Conservation (phyloP, 1,139 yeast species). For the Blastobotrys proliferans region DNA sequence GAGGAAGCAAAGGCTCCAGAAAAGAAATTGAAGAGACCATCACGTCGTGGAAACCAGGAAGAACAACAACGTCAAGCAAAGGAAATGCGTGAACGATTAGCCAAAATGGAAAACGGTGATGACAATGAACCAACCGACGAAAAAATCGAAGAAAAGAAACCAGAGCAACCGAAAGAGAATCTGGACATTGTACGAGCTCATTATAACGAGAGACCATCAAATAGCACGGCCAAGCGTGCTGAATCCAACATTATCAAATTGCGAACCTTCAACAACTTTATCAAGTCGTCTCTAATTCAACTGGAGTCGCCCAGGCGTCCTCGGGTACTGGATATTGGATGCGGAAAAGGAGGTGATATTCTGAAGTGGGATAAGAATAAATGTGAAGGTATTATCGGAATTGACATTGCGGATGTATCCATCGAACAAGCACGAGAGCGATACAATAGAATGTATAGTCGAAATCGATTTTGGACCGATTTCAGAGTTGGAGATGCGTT, state of each 20-base stretch:
- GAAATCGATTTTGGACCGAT: slow-evolving; percentile 62
- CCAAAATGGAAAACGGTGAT: slow-evolving; percentile 15
- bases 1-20: slow-evolving; percentile 14
- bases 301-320: slow-evolving; percentile 48
- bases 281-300: slow-evolving; percentile 80
- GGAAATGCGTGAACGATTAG: slow-evolving; percentile 24
- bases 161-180: slow-evolving; percentile 23
- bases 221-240: slow-evolving; percentile 56
- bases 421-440: slow-evolving; percentile 80
- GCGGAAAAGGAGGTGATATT: slow-evolving; percentile 98
- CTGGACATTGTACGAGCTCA: slow-evolving; percentile 62
- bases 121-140: neutral
- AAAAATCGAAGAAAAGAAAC: slow-evolving; percentile 14
- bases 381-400: slow-evolving; percentile 75
- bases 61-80: slow-evolving; percentile 25
- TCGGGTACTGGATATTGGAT: slow-evolving; percentile 77
- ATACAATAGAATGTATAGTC: slow-evolving; percentile 51
- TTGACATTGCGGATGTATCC: slow-evolving; percentile 88
- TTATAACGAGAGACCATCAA: slow-evolving; percentile 71
- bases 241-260: slow-evolving; percentile 81
- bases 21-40: slow-evolving; percentile 25
- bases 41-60: slow-evolving; percentile 21
- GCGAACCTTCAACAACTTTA: slow-evolving; percentile 85
- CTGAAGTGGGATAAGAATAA: slow-evolving; percentile 79
- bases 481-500: slow-evolving; percentile 91